Evolutionary conservation across 1,284 basidiomycete genomes (phyloP), one percentile per base, ranked within the genome.

Genomic region (Afroboletus lepidellus): DNA sequence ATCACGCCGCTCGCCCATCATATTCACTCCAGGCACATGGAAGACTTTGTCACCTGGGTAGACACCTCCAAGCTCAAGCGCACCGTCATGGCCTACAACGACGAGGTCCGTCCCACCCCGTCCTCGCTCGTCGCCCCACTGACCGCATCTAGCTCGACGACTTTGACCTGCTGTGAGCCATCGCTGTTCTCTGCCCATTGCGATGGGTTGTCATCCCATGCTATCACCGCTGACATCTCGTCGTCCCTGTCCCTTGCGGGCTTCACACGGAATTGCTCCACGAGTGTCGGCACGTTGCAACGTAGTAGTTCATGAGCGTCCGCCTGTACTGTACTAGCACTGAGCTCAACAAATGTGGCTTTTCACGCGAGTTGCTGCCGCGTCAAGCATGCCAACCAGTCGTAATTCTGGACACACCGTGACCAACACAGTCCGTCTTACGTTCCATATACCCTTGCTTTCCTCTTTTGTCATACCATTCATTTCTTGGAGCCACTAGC

Each of bases 11-110:
- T 16, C 15, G 33, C 30, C 59, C 57, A n/a, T 60, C 32, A 57
- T 32, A 32, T 30, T 11, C 42, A 12, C 39, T 54, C 16, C 58
- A 90, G 89, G 63, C 92, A 94, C 62, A 95, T 97, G 93, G 95
- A 99, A 69, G 97, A 99, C 77, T 99, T 98, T 73, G 94, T 99
- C 43, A 98, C 97, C 20, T 99, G 97, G 97, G 94, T 99, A 16
- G 95, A 99, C 71, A 95, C 94, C 23, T 94, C 90, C 60, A 97
- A 96, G 70, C 83, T 98, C 70, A 98, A 97, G 83, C 82, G 96
- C 57, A 95, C 92, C 0, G 87, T 99, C 68, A 91, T 96, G 86
- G 77, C 80, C 58, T 99, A 99, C 80, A 99, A 98, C 70, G 95
- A 97, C 74, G 92, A 98, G 84, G 92, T 94, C 53, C 51, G 80